These are phyloP conservation scores for Eucalyptus microcorys DNA, from an alignment of 345 rosid genomes.

Conservation along the genomic window DNA sequence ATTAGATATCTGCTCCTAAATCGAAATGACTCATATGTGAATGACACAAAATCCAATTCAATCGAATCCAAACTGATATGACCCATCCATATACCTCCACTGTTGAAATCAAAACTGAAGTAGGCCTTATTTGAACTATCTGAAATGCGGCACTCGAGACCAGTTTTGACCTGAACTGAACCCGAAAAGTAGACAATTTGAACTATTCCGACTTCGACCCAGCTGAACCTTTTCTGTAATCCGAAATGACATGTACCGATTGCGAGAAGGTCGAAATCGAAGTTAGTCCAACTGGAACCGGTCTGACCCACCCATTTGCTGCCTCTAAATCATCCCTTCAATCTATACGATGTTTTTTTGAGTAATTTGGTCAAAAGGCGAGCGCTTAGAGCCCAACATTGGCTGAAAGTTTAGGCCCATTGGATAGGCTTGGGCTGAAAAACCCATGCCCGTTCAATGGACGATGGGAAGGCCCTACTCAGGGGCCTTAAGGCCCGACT, in stretches of 20 bases:
- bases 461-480: background rate
- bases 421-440: background rate
- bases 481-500: background rate
- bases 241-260: background rate
- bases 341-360: background rate
- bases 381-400: background rate
- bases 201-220: background rate
- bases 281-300: background rate
- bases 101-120: background rate
- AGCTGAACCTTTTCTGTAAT: background rate
- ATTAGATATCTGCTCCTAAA: background rate
- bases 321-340: background rate
- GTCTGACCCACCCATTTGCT: background rate
- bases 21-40: background rate
- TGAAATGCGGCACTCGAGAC: background rate
- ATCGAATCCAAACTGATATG: background rate
- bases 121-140: background rate
- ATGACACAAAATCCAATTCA: background rate
- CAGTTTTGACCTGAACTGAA: background rate
- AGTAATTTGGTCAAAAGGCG: background rate
- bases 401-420: background rate
- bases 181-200: background rate
- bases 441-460: background rate
- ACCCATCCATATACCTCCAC: background rate
- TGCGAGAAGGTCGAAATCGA: background rate